phyloP scores from a whole-genome alignment of 106 monocot species.

The Agapanthus africanus region DNA sequence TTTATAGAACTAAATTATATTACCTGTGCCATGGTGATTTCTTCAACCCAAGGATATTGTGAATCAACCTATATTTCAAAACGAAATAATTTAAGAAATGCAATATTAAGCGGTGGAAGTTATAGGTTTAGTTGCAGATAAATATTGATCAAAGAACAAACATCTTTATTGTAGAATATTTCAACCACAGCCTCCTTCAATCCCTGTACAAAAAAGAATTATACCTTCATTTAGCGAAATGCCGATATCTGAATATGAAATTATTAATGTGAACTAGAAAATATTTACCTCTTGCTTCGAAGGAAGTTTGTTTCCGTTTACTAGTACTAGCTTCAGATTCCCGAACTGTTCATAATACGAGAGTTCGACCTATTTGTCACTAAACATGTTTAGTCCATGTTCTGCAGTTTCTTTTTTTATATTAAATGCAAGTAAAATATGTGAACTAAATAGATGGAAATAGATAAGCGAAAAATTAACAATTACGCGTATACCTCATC shows the following conservation, averaged over 20 bases:
- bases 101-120: too few relatives aligned
- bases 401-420: too few relatives aligned
- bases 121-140: not conserved
- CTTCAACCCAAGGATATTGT: slow-evolving; percentile 5
- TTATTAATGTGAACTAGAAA: too few relatives aligned
- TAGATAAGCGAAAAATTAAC: too few relatives aligned
- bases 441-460: too few relatives aligned
- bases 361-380: slow-evolving; percentile 17
- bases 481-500: slow-evolving; percentile 3
- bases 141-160: not conserved
- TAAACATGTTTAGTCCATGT: not conserved
- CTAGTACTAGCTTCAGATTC: slow-evolving; percentile 22
- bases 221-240: too few relatives aligned
- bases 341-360: slow-evolving; percentile 21
- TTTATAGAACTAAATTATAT: too few relatives aligned
- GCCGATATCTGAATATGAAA: not conserved
- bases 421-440: too few relatives aligned
- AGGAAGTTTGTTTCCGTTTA: slow-evolving; percentile 20
- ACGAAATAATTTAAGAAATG: not conserved
- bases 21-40: slow-evolving; percentile 10
- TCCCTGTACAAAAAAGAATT: slow-evolving; percentile 12
- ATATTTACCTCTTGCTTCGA: slow-evolving; percentile 26
- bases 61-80: not conserved
- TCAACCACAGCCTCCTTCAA: slow-evolving; percentile 21
- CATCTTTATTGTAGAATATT: slow-evolving; percentile 16